A percentile compares a stretch with the other conserved stretches of the same genome.
These are phyloP conservation scores for Cladosporium sp. DNA, from an alignment of 2,329 filamentous ascomycete genomes.

Conservation along the genomic window DNA sequence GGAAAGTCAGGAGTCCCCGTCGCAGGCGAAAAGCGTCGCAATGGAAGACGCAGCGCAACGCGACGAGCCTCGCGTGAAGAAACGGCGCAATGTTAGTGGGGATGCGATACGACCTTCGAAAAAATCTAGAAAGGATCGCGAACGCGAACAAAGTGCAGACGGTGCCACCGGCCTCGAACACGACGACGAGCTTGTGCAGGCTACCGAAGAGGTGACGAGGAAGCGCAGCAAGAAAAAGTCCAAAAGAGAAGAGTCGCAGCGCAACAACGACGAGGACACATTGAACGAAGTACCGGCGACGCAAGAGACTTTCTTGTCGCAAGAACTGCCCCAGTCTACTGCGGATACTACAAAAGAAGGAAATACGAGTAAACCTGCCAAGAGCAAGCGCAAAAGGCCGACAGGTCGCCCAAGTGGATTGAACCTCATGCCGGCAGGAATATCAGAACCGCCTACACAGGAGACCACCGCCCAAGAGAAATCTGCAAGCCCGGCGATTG, in stretches of 20 bases:
- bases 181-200: constrained; percentile 3
- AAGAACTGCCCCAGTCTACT: neutral
- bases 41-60: neutral
- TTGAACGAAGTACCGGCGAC: neutral
- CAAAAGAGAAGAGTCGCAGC: constrained; percentile 6
- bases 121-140: constrained; percentile 7
- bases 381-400: constrained; percentile 10
- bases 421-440: constrained; percentile 5
- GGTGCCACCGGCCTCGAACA: constrained; percentile 1
- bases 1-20: neutral
- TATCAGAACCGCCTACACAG: neutral
- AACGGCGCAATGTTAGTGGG: neutral
- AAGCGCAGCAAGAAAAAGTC: constrained; percentile 14
- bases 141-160: neutral
- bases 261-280: neutral
- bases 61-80: constrained; percentile 1
- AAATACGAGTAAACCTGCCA: constrained; percentile 1
- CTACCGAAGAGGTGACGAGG: constrained; percentile 3
- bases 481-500: too few relatives aligned
- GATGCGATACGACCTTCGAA: neutral
- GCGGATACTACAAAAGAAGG: neutral
- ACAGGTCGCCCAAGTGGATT: constrained; percentile 9
- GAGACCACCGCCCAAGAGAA: neutral
- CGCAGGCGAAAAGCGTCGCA: neutral
- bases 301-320: neutral